phyloP scores from a whole-genome alignment of 768 basidiomycete genomes.

The Naganishia kalamii region DNA sequence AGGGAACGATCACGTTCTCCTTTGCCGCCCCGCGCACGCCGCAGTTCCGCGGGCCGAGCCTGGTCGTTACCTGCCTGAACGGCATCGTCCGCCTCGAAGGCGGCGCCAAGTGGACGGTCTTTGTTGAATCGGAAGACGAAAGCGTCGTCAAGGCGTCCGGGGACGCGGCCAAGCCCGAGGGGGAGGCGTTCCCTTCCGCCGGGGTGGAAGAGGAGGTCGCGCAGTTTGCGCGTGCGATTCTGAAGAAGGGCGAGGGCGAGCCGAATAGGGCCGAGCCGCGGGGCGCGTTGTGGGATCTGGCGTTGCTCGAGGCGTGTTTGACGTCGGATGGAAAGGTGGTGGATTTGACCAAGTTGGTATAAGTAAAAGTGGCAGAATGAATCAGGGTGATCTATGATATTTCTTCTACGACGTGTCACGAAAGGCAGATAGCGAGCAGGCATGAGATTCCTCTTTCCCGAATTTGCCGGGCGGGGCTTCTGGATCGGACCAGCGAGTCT shows the following conservation, averaged over 20 bases:
- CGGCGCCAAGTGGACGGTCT: conserved; percentile 24
- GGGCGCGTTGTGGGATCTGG: conserved; percentile 66
- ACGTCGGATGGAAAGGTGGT: conserved; percentile 60
- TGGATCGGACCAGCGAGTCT: too few species aligned
- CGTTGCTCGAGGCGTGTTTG: conserved; percentile 70
- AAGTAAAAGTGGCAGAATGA: not conserved
- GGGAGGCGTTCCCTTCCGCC: conserved; percentile 26
- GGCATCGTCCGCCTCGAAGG: conserved; percentile 28
- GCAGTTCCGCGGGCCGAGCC: conserved; percentile 15
- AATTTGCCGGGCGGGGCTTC: too few species aligned
- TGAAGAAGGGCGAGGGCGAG: conserved; percentile 49
- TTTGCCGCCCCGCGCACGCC: conserved; percentile 33
- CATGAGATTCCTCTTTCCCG: too few species aligned
- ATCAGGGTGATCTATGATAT: too few species aligned
- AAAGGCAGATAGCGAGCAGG: too few species aligned
- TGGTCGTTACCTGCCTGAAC: conserved; percentile 33
- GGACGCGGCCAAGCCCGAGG: conserved; percentile 52
- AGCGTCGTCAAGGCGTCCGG: conserved; percentile 37
- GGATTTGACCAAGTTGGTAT: conserved; percentile 50
- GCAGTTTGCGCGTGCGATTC: conserved; percentile 55
- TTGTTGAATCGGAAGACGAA: conserved; percentile 21
- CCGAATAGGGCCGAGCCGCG: conserved; percentile 58
- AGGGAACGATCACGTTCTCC: conserved; percentile 35
- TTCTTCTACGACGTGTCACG: too few species aligned
- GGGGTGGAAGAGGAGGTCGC: conserved; percentile 59